Evolutionary conservation across 2,329 filamentous ascomycete genomes (phyloP).

Genomic region (Neodidymelliopsis sp.): DNA sequence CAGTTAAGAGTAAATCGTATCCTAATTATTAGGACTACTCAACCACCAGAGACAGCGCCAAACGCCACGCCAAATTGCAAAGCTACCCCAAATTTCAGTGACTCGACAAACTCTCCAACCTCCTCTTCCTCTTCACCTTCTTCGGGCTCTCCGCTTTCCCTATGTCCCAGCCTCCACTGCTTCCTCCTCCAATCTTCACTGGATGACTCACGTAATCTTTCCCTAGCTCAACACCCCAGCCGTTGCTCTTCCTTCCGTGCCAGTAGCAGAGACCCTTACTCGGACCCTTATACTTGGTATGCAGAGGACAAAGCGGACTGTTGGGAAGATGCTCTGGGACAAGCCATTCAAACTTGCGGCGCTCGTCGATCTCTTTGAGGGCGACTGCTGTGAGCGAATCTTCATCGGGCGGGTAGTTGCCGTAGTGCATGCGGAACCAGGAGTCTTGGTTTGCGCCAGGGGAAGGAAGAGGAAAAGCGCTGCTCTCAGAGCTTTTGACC

Average conservation of each 20-base stretch:
- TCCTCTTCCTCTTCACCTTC: constrained; percentile 21
- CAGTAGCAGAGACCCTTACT: constrained; percentile 52
- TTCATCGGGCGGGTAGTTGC: constrained; percentile 7
- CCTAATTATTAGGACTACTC: too few species aligned
- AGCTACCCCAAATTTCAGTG: constrained; percentile 7
- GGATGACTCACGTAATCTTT: constrained; percentile 3
- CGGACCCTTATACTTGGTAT: constrained; percentile 48
- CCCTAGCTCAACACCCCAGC: constrained; percentile 8
- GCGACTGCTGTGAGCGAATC: constrained; percentile 11
- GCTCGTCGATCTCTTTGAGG: constrained; percentile 33
- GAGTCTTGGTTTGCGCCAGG: constrained; percentile 11
- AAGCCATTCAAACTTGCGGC: constrained; percentile 48
- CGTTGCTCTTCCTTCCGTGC: constrained; percentile 41
- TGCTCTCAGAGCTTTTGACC: constrained; percentile 2
- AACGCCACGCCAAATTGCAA: neutral
- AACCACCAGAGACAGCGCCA: too few species aligned
- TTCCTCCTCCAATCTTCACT: constrained; percentile 1
- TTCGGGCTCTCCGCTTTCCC: constrained; percentile 5
- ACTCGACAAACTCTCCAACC: constrained; percentile 28
- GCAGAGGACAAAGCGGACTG: constrained; percentile 55
- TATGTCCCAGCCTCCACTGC: constrained; percentile 9
- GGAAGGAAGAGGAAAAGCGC: neutral
- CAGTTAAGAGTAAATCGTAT: too few species aligned
- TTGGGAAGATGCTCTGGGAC: constrained; percentile 55
- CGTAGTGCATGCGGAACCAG: constrained; percentile 25